Evolutionary conservation across 148 eudicot genomes (phyloP).

Genomic region (Rhododendron williamsianum): DNA sequence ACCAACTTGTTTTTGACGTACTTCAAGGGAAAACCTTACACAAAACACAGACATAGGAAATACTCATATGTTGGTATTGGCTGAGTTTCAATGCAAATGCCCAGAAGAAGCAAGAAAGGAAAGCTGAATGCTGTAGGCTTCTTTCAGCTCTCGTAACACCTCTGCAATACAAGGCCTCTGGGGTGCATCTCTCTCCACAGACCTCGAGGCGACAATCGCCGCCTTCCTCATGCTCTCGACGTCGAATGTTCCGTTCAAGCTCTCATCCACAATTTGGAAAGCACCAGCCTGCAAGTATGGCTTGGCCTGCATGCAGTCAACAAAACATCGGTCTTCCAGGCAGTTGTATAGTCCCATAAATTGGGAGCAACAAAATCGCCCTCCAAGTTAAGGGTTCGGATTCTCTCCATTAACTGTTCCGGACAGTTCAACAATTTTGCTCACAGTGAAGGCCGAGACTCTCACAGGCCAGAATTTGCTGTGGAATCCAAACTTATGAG

Average conservation of each 20-base stretch:
- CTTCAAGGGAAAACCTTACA: neutral
- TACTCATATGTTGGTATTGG: neutral
- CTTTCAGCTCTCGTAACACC: constrained; percentile 58
- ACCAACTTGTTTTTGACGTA: neutral
- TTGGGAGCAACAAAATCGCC: too few relatives aligned
- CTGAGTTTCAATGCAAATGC: constrained; percentile 14
- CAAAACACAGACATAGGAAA: neutral
- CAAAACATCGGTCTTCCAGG: neutral
- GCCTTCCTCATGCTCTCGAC: constrained; percentile 69
- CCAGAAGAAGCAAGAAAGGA: constrained; percentile 51
- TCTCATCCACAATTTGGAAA: constrained; percentile 74
- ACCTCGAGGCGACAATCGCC: constrained; percentile 55
- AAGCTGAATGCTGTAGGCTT: constrained; percentile 72
- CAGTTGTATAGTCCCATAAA: neutral
- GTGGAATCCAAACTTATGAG: too few relatives aligned
- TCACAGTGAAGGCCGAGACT: too few relatives aligned
- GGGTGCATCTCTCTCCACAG: constrained; percentile 69
- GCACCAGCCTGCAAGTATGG: constrained; percentile 81
- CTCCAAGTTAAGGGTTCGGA: too few relatives aligned
- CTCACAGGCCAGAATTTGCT: too few relatives aligned
- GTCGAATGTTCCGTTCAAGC: constrained; percentile 50
- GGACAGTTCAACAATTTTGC: too few relatives aligned
- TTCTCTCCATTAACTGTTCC: too few relatives aligned
- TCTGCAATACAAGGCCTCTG: constrained; percentile 62
- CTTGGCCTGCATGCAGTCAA: constrained; percentile 59